Base-by-base conservation (phyloP, 176 grass and related monocot species). In the Tuctoria greenei region DNA sequence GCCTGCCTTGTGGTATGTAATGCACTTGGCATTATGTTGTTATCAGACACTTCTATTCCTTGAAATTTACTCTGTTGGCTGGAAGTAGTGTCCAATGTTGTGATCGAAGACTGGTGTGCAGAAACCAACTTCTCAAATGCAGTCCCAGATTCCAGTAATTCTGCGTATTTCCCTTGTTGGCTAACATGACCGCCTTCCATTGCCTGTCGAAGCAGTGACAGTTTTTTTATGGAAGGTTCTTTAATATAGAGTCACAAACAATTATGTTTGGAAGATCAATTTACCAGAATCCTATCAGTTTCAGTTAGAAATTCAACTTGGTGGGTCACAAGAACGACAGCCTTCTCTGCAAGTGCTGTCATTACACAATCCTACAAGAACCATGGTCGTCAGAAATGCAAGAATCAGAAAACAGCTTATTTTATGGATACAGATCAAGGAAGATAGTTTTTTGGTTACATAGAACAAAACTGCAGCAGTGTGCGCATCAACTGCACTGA, bases 401-500 rank as follows among this genome's bases (percentile, higher is more conserved):
- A 50, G 45, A 7, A 55, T 61, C 8, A 73, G 14, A 47, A 56
- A 57, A 24, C 62, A 64, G 4, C 25, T 64, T 40, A 13, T 44
- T 11, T 51, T 10, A 26, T 67, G 34, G 14, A 79, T 60, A 58
- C 5, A 61, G 17, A 13, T 63, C 3, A 37, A 75, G 60, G 55
- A 45, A 9, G 14, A 57, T 10, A 31, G 5, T 31, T 26, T 57
- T 9, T 41, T 73, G 47, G 88, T 90, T 94, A 98, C 95, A 64
- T 98, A 89, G 66, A 98, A 98, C 51, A 98, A 86, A 75, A 87
- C 86, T 3, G 91, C 88, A 70, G 81, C 86, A 1, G 91, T 98
- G 64, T 98, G 91, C 0, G 95, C 95, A 86, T 98, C 95, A 2
- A 94, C 95, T 24, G 95, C 86, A 59, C 91, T 98, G 72, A 98